Base-by-base conservation (phyloP, 1,284 basidiomycete genomes). In the Ustilago sp. region DNA sequence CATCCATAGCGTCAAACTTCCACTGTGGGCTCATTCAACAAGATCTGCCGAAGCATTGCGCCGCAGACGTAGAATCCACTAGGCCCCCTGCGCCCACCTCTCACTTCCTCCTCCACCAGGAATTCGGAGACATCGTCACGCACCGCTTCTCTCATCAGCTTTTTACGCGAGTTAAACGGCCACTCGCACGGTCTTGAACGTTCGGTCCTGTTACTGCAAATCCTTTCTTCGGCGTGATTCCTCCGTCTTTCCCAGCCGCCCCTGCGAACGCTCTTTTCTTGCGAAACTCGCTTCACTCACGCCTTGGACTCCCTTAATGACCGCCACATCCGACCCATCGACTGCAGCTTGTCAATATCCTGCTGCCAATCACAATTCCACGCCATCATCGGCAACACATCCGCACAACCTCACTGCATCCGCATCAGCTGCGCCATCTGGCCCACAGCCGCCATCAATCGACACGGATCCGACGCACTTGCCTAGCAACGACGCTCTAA, bases 401-500 rank as follows among this genome's bases (percentile, higher is more conserved):
- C 61, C 60, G 34, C 43, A 31, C 7, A 41, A 4, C 50, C 11
- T 47, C 28, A 56, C 55, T 35, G 5, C 55, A 38, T 9, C 48
- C 4, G 13, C 56, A 19, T 38, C 65, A 43, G 57, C 50, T 23
- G 17, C 43, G 32, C 32, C 31, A 11, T 32, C 48, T 50, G 28
- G 48, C 48, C 57, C 47, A 50, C 55, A 32, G 31, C 63, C 55
- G 15, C 57, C 67, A 13, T 15, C 59, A 11, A 65, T 69, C 47
- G 72, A 74, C 57, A 74, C 66, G 2, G n/a, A 74, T 48, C 72
- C 67, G 7, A 15, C 59, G 1, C 67, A 54, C 12, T 43, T 69
- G 19, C 63, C 72, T 8, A 69, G 67, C 59, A 69, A 73, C 66
- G 58, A 77, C 28, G 56, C 59, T 1, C 59, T 61, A 38, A 68